Percentiles rank a stretch among this genome's conserved stretches.
These are phyloP conservation scores for Cryphonectria japonica DNA, from an alignment of 2,329 filamentous ascomycete species.

Conservation along the genomic window DNA sequence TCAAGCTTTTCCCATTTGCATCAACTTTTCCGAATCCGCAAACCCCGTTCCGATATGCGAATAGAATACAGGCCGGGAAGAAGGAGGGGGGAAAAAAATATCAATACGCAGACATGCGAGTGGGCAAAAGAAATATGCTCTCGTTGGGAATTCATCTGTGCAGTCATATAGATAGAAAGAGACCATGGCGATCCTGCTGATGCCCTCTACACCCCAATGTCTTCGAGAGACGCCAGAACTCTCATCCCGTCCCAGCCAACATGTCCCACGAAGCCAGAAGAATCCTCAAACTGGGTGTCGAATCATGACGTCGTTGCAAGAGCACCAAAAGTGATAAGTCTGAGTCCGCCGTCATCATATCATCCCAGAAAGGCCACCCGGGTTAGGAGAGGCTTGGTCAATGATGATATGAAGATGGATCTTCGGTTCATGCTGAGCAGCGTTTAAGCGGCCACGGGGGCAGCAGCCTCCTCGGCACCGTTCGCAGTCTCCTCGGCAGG, in stretches of 20 bases:
- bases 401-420: conserved; percentile 14
- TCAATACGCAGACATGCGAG: conserved; percentile 41
- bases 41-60: conserved; percentile 36
- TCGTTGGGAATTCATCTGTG: conserved; percentile 36
- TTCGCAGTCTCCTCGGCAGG: conserved; percentile 47
- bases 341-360: conserved; percentile 29
- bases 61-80: conserved; percentile 42
- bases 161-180: conserved; percentile 37
- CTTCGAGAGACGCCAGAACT: conserved; percentile 30
- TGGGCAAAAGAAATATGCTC: conserved; percentile 26
- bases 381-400: conserved; percentile 13
- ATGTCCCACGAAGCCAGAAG: conserved; percentile 31
- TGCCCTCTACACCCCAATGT: conserved; percentile 35
- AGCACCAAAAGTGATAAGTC: conserved; percentile 27
- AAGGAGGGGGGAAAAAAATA: conserved; percentile 39
- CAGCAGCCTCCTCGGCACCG: conserved; percentile 43
- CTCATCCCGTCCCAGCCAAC: conserved; percentile 13
- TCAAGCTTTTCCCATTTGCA: conserved; percentile 20
- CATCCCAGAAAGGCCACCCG: conserved; percentile 19
- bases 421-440: conserved; percentile 11
- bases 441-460: conserved; percentile 38
- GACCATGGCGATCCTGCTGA: conserved; percentile 39
- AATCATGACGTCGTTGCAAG: conserved; percentile 31
- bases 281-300: conserved; percentile 32
- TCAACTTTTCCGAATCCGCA: conserved; percentile 30